These are phyloP conservation scores for Fusarium floridanum DNA, from an alignment of 2,329 filamentous ascomycete species.

Conservation along the genomic window DNA sequence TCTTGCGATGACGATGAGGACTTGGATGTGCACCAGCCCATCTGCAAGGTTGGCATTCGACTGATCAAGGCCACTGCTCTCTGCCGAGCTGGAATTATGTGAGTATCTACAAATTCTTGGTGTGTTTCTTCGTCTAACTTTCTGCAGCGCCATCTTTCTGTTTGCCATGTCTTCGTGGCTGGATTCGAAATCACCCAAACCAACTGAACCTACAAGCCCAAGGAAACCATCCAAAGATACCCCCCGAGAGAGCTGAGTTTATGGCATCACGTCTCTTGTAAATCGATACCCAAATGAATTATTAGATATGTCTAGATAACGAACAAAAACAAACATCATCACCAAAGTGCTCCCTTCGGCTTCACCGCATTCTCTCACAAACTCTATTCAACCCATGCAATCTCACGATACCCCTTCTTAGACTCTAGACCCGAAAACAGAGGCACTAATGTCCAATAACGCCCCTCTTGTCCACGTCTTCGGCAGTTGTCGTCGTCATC, in stretches of 20 bases:
- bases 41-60: constrained; percentile 32
- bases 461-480: neutral
- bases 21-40: constrained; percentile 29
- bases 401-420: neutral
- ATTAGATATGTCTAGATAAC: neutral
- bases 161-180: constrained; percentile 36
- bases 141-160: constrained; percentile 27
- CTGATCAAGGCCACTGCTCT: constrained; percentile 37
- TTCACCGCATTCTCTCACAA: neutral
- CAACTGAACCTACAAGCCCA: neutral
- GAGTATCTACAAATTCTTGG: neutral
- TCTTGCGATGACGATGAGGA: constrained; percentile 25
- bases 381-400: neutral
- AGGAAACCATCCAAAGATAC: neutral
- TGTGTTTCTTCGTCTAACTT: neutral
- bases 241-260: neutral
- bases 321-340: neutral
- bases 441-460: neutral
- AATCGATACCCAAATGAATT: neutral
- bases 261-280: neutral
- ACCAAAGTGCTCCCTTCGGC: neutral
- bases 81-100: constrained; percentile 34
- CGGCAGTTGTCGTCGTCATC: constrained; percentile 2
- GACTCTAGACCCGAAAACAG: neutral
- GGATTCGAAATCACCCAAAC: constrained; percentile 10